Evolutionary conservation across 1,284 basidiomycete genomes (phyloP), one percentile per base, ranked within the genome.

Genomic region (Apiotrichum montevideense): DNA sequence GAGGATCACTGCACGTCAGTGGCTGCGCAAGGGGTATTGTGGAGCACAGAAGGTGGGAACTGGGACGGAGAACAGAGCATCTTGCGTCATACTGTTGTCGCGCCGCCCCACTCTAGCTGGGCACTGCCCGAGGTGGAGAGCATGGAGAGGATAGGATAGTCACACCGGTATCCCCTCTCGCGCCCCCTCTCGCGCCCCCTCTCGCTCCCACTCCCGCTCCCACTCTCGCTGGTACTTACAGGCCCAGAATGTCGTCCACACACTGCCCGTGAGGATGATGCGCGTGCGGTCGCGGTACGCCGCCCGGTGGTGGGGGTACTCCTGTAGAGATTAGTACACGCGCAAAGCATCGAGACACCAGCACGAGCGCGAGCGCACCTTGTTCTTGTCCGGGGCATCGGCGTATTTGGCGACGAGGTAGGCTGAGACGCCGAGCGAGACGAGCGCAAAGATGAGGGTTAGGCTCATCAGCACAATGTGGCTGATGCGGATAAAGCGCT

Each of bases 241-340:
- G 47, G 11, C n/a, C 47, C 47, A 49, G 37, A 70, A 51, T 0
- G 65, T 64, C 13, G 70, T 71, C 74, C 74, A 77, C 9, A 77
- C 69, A 37, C 64, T 55, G 0, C 72, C 77, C 0, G 71, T 72
- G 11, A 78, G 64, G 7, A 74, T 49, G 54, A 79, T 75, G 47
- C 77, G 66, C 50, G 77, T 74, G 29, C 78, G 65, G 57, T 76
- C 77, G 29, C 71, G 68, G 68, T 77, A 77, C 0, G 54, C 53
- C 3, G 35, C 49, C 21, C 61, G 68, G 53, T 71, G 66, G 35
- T 59, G 54, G 10, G 77, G 77, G 65, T 78, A 77, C 1, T 73
- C 74, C 9, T 21, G 21, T 21, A 21, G 21, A 21, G 21, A 21
- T 21, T 21, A 21, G 21, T 21, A 21, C 21, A 21, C 21, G 21